phyloP scores from a whole-genome alignment of 805 yeast species.

The Zygosaccharomyces siamensis region DNA sequence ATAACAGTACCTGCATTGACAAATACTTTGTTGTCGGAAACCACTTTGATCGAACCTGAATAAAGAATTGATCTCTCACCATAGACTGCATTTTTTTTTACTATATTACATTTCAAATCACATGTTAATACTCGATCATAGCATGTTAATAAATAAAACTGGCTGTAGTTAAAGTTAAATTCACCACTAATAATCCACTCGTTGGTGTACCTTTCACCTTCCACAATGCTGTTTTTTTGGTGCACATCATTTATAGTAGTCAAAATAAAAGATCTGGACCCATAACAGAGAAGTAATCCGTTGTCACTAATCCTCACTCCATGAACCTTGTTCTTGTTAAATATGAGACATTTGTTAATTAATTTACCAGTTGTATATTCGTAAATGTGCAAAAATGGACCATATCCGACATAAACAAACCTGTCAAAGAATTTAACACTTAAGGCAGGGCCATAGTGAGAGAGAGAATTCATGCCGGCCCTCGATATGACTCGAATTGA shows the following conservation, averaged over 20 bases:
- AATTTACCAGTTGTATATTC: constrained; percentile 40
- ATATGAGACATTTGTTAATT: constrained; percentile 42
- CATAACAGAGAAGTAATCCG: constrained; percentile 46
- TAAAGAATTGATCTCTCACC: constrained; percentile 79
- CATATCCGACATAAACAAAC: constrained; percentile 59
- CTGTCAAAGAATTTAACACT: constrained; percentile 45
- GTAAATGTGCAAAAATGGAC: constrained; percentile 58
- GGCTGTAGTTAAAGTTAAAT: constrained; percentile 39
- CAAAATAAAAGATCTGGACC: constrained; percentile 65
- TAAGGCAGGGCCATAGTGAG: constrained; percentile 64
- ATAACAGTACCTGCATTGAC: constrained; percentile 92
- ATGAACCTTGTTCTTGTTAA: constrained; percentile 76
- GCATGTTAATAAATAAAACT: constrained; percentile 61
- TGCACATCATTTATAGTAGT: constrained; percentile 34
- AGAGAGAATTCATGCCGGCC: constrained; percentile 15
- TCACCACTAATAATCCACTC: constrained; percentile 78
- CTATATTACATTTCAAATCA: constrained; percentile 25
- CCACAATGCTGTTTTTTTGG: constrained; percentile 10
- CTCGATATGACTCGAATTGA: background rate
- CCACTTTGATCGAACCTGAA: constrained; percentile 67
- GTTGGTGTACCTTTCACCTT: constrained; percentile 48
- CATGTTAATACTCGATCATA: constrained; percentile 54
- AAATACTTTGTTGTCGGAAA: constrained; percentile 40
- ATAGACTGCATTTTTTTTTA: constrained; percentile 38
- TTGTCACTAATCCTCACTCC: constrained; percentile 48